Evolutionary conservation across 2,329 filamentous ascomycete species (phyloP).

Genomic region (Camptophora hylomeconis): DNA sequence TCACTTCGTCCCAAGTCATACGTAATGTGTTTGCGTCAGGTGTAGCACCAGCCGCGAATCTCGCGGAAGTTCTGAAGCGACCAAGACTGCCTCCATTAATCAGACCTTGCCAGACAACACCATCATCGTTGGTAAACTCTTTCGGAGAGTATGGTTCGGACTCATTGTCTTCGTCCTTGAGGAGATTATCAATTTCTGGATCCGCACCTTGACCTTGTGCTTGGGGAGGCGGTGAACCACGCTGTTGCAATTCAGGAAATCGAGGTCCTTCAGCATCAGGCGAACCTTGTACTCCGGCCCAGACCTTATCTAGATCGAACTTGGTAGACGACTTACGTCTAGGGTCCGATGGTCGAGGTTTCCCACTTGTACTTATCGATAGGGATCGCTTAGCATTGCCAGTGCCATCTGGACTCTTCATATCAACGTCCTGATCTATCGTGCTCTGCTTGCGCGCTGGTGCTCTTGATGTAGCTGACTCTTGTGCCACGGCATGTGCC

Average conservation of each 20-base stretch:
- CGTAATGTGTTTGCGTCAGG: slow-evolving; percentile 25
- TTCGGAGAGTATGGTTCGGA: slow-evolving; percentile 75
- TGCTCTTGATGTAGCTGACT: slow-evolving; percentile 35
- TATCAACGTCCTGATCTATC: slow-evolving; percentile 23
- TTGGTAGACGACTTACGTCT: slow-evolving; percentile 44
- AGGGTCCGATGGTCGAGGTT: slow-evolving; percentile 20
- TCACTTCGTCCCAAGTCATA: slow-evolving; percentile 54
- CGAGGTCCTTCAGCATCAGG: slow-evolving; percentile 28
- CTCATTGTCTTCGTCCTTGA: slow-evolving; percentile 68
- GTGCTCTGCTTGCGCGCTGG: slow-evolving; percentile 24
- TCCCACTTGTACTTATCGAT: slow-evolving; percentile 25
- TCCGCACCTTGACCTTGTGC: slow-evolving; percentile 44
- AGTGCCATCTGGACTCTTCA: slow-evolving; percentile 15
- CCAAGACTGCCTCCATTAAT: slow-evolving; percentile 66
- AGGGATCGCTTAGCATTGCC: slow-evolving; percentile 14
- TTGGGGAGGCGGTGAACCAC: slow-evolving; percentile 24
- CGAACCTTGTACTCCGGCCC: slow-evolving; percentile 53
- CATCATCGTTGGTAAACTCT: slow-evolving; percentile 56
- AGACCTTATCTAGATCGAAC: slow-evolving; percentile 79
- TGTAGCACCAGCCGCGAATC: slow-evolving; percentile 67
- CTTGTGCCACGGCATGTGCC: slow-evolving; percentile 41
- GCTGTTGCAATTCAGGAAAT: slow-evolving; percentile 33
- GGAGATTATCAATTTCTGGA: slow-evolving; percentile 76
- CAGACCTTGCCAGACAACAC: slow-evolving; percentile 65
- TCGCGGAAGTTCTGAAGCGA: slow-evolving; percentile 63